Percentiles rank a stretch among this genome's conserved stretches.
Evolutionary conservation across 306 rosid genomes (phyloP).

Genomic region (Glycyrrhiza uralensis): DNA sequence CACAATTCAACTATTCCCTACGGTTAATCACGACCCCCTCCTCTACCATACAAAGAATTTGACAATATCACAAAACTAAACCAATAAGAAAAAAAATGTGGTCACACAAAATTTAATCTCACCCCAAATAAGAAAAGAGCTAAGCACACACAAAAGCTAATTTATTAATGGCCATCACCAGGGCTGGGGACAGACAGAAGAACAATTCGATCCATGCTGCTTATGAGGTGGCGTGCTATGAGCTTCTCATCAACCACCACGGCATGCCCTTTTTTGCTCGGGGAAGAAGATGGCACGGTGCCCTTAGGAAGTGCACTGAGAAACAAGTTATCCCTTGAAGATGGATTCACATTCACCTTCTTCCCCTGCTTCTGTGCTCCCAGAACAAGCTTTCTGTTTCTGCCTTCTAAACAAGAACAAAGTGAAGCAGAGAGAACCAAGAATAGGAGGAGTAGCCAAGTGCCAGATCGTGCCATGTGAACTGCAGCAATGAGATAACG

Average conservation of each 20-base stretch:
- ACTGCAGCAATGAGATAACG: not conserved
- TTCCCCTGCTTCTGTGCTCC: not conserved
- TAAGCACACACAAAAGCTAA: not conserved
- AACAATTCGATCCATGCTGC: constrained; percentile 32
- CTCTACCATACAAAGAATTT: not conserved
- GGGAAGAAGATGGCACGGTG: constrained; percentile 56
- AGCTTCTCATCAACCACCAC: constrained; percentile 52
- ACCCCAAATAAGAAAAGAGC: not conserved
- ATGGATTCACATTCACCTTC: not conserved
- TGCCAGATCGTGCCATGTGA: constrained; percentile 50
- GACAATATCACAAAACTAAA: constrained; percentile 16
- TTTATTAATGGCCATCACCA: constrained; percentile 54
- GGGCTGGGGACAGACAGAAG: constrained; percentile 74
- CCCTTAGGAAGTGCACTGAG: constrained; percentile 74
- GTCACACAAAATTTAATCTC: not conserved
- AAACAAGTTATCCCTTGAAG: constrained; percentile 37
- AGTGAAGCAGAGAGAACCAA: constrained; percentile 36
- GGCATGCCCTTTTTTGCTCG: constrained; percentile 66
- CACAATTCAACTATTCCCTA: constrained; percentile 13
- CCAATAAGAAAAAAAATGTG: not conserved
- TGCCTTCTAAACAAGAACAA: constrained; percentile 37
- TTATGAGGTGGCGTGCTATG: constrained; percentile 53
- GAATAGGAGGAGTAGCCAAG: constrained; percentile 31
- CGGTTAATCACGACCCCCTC: too few relatives aligned
- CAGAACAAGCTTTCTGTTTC: constrained; percentile 45